Base-by-base conservation (phyloP, 78 protist species). In the Polysphondylium violaceum region DNA sequence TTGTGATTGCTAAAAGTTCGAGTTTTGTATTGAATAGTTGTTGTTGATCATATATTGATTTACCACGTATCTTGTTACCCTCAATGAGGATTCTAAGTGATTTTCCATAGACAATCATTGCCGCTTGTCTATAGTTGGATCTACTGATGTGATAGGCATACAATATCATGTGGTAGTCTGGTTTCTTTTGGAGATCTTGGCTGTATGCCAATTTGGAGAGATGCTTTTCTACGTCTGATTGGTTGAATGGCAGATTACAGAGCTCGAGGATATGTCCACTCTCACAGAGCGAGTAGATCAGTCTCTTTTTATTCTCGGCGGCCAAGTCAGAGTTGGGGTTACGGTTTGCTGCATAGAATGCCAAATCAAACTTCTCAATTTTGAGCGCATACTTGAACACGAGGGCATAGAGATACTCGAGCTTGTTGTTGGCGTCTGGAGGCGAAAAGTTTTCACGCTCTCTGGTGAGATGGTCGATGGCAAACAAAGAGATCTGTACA, bases 101-200 rank as follows among this genome's bases (percentile, higher is more conserved):
- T 27, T 74, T 59, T 44, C 69, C 79, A 69, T 83, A 83, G 68
- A 58, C 36, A 21, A 83, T 9, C 47, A 36, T 35, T 2, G 91
- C 77, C 1, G 91, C 94, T 43, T 50, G 41, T 41, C 69, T 29
- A 38, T 88, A 88, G 25, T 88, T 88, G 11, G 76, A 64, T 55
- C 87, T 63, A 33, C 61, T 50, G 17, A 88, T 88, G 6, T 88
- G n/a, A 40, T 50, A 65, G n/a, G 87, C 73, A 31, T 76, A 88
- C 0, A 88, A 55, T 23, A 88, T 88, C 7, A 55, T 71, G 31
- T 76, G 72, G 27, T 76, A 88, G n/a, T 74, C 85, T 38, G 94
- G 94, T 58, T 33, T 41, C 65, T 33, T 16, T 21, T 21, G 8
- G 5, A 78, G 16, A 40, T 88, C 94, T 61, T 88, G 91, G n/a